Conservation (phyloP, 257 asterid species). For the Rauvolfia tetraphylla region DNA sequence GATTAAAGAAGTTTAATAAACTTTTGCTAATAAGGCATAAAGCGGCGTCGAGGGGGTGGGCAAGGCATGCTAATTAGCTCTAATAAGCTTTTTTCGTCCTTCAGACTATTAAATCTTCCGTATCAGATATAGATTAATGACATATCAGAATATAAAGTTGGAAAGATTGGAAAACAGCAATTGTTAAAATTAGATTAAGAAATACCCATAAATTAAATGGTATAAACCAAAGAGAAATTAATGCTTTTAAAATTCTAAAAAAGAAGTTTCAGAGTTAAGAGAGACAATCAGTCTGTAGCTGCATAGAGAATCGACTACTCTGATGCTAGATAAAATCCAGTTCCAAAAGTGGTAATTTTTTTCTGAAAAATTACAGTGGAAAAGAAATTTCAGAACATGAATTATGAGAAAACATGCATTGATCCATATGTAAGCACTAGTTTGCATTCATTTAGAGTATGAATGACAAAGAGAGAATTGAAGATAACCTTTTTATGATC, state of each 20-base stretch:
- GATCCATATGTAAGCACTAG: not conserved
- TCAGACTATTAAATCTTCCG: not conserved
- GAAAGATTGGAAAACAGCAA: not conserved
- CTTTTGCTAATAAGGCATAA: not conserved
- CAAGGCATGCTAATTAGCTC: not conserved
- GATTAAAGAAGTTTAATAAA: too few species aligned
- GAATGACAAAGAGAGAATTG: slow-evolving; percentile 9
- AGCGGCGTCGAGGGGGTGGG: too few species aligned
- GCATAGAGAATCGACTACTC: not conserved
- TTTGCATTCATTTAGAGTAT: not conserved
- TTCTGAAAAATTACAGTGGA: not conserved
- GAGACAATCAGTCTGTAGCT: not conserved
- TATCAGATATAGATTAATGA: not conserved
- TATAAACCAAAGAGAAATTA: not conserved
- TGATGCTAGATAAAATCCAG: not conserved
- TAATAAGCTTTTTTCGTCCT: too few species aligned
- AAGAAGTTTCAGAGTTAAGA: not conserved
- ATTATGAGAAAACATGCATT: not conserved
- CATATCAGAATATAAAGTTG: not conserved
- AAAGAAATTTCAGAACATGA: not conserved
- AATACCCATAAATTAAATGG: not conserved
- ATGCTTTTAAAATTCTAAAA: not conserved
- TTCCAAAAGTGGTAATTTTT: not conserved
- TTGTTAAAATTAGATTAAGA: not conserved
- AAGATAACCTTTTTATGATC: slow-evolving; percentile 71